Evolutionary conservation across 2,329 filamentous ascomycete species (phyloP).

Genomic region (Colletotrichum cuscutae): DNA sequence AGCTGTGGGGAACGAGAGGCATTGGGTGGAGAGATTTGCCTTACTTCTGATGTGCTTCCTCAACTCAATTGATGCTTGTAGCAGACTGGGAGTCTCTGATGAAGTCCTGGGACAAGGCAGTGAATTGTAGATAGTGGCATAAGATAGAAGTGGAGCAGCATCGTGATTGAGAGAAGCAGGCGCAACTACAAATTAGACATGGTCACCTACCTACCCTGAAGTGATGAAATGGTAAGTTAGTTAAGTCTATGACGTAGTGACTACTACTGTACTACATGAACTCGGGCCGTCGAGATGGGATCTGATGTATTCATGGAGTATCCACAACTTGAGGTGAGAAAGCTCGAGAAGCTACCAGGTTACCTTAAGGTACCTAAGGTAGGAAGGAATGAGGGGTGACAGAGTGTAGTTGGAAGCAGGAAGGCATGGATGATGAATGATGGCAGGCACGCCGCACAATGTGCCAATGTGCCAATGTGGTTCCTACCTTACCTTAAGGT

Average conservation of each 20-base stretch:
- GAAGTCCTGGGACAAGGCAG: too few species aligned
- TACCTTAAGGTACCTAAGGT: not conserved
- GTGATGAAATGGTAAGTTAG: not conserved
- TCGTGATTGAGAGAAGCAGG: not conserved
- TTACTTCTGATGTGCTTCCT: not conserved
- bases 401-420: not conserved
- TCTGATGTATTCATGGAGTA: not conserved
- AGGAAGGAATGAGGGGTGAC: not conserved
- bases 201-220: not conserved
- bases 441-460: not conserved
- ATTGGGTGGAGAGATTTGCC: not conserved
- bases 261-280: not conserved
- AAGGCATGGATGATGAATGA: not conserved
- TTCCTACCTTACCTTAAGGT: too few species aligned
- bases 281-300: not conserved
- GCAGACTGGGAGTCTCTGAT: not conserved
- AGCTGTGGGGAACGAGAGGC: not conserved
- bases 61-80: not conserved
- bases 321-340: too few species aligned
- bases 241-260: not conserved
- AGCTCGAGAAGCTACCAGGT: too few species aligned
- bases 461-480: too few species aligned
- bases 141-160: not conserved
- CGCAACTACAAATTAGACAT: too few species aligned
- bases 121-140: too few species aligned